These are phyloP conservation scores for Papilionanthe hybrid DNA, from an alignment of 116 monocot species.

Conservation along the genomic window DNA sequence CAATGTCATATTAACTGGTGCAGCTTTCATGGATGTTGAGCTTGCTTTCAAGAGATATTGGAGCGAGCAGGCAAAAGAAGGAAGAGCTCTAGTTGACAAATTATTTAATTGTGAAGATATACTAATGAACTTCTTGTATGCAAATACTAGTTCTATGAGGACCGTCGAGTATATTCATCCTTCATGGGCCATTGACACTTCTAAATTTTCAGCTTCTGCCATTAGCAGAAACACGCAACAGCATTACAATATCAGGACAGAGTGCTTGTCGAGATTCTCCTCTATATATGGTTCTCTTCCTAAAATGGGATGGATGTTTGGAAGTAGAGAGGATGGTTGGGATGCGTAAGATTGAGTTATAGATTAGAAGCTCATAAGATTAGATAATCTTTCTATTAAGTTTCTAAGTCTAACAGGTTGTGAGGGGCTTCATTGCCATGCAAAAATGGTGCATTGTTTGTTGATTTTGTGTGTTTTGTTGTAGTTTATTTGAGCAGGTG, in stretches of 20 bases:
- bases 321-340: slow-evolving; percentile 38
- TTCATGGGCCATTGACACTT: slow-evolving; percentile 56
- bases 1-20: slow-evolving; percentile 49
- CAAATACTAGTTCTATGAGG: slow-evolving; percentile 34
- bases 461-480: background rate
- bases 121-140: slow-evolving; percentile 51
- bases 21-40: slow-evolving; percentile 52
- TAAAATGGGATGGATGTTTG: slow-evolving; percentile 25
- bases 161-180: slow-evolving; percentile 53
- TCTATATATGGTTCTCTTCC: slow-evolving; percentile 33
- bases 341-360: slow-evolving; percentile 23
- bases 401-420: background rate
- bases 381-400: background rate
- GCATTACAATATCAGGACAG: slow-evolving; percentile 36
- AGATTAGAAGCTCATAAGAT: background rate
- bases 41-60: slow-evolving; percentile 44
- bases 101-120: slow-evolving; percentile 57
- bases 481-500: background rate
- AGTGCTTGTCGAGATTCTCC: slow-evolving; percentile 38
- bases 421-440: background rate
- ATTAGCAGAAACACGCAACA: slow-evolving; percentile 47
- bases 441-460: background rate
- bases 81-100: slow-evolving; percentile 36
- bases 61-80: slow-evolving; percentile 39
- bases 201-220: slow-evolving; percentile 41